Base-by-base conservation (phyloP, 805 yeast genomes). In the Metschnikowia drakensbergensis region DNA sequence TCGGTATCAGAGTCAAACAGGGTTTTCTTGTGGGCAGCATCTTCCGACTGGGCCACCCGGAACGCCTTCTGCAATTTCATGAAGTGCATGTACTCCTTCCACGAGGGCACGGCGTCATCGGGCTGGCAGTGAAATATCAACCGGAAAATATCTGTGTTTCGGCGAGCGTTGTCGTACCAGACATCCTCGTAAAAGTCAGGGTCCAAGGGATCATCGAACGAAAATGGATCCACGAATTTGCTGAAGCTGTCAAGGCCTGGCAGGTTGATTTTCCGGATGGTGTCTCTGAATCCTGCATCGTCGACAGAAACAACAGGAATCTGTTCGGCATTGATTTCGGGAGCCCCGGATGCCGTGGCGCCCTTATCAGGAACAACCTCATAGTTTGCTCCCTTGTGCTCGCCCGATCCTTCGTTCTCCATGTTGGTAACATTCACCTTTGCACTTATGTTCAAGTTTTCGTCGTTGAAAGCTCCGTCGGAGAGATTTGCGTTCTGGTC, bases 51-150 rank as follows among this genome's bases (percentile, higher is more conserved):
- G 5, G 74, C 64, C 29, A 66, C 50, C 31, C 53, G 52, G 60
- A 88, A 88, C 0, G 86, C 89, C 17, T 76, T 71, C 43, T 74
- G 74, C 56, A 86, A 66, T 51, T 78, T 81, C 50, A 82, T 76
- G 62, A 75, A 86, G 27, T 77, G 82, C 63, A 88, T 91, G 65
- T 89, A 94, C 48, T 89, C 96, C 48, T 79, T 79, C 99, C 99
- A 94, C 0, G 90, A 79, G 25, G 75, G 75, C n/a, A 92, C 98
- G 5, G 81, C 74, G 63, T 92, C 89, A 66, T 94, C 99, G 0
- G 99, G 99, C 62, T 95, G 99, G 53, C 88, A 82, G 54, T 91
- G 91, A 76, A 94, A 94, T 1, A 94, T 87, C 64, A 85, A 74
- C 52, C 97, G 76, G 69, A 80, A 94, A 1, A 95, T 70, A 50